Conservation (phyloP, 768 basidiomycete genomes). For the Calocybe cyanea region DNA sequence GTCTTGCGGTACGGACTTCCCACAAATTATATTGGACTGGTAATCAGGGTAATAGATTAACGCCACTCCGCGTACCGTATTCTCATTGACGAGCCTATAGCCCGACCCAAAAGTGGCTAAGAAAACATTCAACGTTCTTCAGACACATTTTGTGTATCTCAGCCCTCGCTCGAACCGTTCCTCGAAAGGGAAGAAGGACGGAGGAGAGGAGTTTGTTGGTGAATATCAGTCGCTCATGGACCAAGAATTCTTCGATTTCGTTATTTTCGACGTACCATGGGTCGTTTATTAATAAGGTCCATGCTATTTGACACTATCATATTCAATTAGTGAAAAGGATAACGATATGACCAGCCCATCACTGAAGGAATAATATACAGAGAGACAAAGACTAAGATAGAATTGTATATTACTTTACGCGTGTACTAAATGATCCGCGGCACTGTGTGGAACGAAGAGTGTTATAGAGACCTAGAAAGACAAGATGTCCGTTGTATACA, state of each 20-base stretch:
- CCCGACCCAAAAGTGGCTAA: constrained; percentile 84
- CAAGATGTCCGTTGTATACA: constrained; percentile 17
- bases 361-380: constrained; percentile 43
- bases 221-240: constrained; percentile 94
- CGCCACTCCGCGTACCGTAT: background rate
- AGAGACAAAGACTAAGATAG: constrained; percentile 34
- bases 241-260: constrained; percentile 94
- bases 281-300: constrained; percentile 54
- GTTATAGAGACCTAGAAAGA: constrained; percentile 11
- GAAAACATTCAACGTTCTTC: constrained; percentile 71
- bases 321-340: constrained; percentile 54
- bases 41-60: constrained; percentile 60
- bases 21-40: constrained; percentile 80
- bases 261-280: constrained; percentile 91
- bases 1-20: constrained; percentile 95
- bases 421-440: constrained; percentile 19
- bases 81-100: constrained; percentile 36
- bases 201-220: constrained; percentile 71
- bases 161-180: constrained; percentile 59
- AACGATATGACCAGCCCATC: constrained; percentile 59
- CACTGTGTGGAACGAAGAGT: constrained; percentile 14
- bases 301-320: constrained; percentile 27
- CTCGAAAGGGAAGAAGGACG: constrained; percentile 34
- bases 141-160: constrained; percentile 78
- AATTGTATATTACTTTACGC: constrained; percentile 20